These are phyloP conservation scores for Yamadazyma buinensis DNA, from an alignment of 1,139 yeast species.

Conservation along the genomic window DNA sequence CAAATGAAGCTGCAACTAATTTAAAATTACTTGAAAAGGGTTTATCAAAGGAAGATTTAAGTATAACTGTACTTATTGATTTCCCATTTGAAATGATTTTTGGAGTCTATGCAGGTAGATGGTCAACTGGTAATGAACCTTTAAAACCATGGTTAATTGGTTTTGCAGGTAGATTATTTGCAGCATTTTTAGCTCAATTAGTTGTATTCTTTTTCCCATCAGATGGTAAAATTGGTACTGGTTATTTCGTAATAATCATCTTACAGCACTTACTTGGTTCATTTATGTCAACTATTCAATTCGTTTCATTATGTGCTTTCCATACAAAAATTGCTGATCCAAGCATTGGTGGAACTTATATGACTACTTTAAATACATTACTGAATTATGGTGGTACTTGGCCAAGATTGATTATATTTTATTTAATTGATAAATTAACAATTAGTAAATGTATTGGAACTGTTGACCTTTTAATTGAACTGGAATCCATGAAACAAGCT, in stretches of 20 bases:
- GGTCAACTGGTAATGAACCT: constrained; percentile 77
- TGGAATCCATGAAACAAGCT: constrained; percentile 37
- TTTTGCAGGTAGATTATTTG: constrained; percentile 74
- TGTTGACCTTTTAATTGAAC: constrained; percentile 14
- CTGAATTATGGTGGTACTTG: constrained; percentile 96
- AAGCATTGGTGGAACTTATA: constrained; percentile 92
- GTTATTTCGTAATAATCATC: constrained; percentile 67
- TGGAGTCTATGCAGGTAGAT: constrained; percentile 93
- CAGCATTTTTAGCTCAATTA: constrained; percentile 74
- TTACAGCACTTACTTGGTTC: constrained; percentile 81
- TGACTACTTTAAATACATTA: constrained; percentile 91
- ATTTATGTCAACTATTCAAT: constrained; percentile 92
- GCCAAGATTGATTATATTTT: constrained; percentile 81
- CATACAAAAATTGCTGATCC: constrained; percentile 97
- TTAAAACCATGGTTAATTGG: constrained; percentile 89
- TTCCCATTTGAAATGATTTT: constrained; percentile 94
- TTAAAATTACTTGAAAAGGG: constrained; percentile 91
- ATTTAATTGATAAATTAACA: constrained; percentile 77
- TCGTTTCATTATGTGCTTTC: constrained; percentile 91
- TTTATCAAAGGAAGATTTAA: constrained; percentile 86
- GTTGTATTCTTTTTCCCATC: constrained; percentile 72
- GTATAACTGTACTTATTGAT: constrained; percentile 87
- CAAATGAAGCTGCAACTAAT: constrained; percentile 94
- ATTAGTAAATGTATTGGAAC: constrained; percentile 48
- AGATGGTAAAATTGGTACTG: constrained; percentile 39